Conservation (phyloP, 495 filamentous ascomycete species). For the Penicillium coffeae region DNA sequence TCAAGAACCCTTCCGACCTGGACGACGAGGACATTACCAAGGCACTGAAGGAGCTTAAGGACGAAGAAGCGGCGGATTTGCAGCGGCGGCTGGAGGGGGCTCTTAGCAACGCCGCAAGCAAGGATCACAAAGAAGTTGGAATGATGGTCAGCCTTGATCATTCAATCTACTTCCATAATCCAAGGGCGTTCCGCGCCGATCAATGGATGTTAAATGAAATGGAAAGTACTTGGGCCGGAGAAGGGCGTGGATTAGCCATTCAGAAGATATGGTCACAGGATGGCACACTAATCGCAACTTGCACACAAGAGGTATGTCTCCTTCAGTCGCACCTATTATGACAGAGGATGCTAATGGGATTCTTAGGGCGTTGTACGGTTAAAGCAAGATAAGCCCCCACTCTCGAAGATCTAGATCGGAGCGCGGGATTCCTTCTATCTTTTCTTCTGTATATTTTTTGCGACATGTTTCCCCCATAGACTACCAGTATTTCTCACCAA, state of each 20-base stretch:
- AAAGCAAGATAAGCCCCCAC: slow-evolving; percentile 40
- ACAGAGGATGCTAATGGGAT: slow-evolving; percentile 5
- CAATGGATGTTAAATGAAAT: slow-evolving; percentile 94
- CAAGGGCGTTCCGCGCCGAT: slow-evolving; percentile 72
- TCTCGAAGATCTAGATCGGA: slow-evolving; percentile 42
- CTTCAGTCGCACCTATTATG: neutral
- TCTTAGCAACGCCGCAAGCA: slow-evolving; percentile 19
- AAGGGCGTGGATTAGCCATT: slow-evolving; percentile 79
- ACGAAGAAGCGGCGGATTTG: slow-evolving; percentile 40
- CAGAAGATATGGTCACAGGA: slow-evolving; percentile 85
- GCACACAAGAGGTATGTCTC: slow-evolving; percentile 43
- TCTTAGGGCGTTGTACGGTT: slow-evolving; percentile 43
- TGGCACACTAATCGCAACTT: slow-evolving; percentile 71
- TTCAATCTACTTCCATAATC: slow-evolving; percentile 92
- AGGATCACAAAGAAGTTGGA: slow-evolving; percentile 53
- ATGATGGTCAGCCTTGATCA: slow-evolving; percentile 98
- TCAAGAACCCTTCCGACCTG: slow-evolving; percentile 46
- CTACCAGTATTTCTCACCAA: too few relatives aligned
- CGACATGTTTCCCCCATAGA: too few relatives aligned
- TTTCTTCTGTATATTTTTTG: neutral
- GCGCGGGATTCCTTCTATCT: neutral
- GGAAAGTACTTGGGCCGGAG: slow-evolving; percentile 89
- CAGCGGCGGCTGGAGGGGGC: slow-evolving; percentile 36
- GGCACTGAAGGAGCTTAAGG: slow-evolving; percentile 39
- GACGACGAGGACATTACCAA: slow-evolving; percentile 41